Base-by-base conservation (phyloP, 1,284 basidiomycete species). In the Quambalaria eucalypti region DNA sequence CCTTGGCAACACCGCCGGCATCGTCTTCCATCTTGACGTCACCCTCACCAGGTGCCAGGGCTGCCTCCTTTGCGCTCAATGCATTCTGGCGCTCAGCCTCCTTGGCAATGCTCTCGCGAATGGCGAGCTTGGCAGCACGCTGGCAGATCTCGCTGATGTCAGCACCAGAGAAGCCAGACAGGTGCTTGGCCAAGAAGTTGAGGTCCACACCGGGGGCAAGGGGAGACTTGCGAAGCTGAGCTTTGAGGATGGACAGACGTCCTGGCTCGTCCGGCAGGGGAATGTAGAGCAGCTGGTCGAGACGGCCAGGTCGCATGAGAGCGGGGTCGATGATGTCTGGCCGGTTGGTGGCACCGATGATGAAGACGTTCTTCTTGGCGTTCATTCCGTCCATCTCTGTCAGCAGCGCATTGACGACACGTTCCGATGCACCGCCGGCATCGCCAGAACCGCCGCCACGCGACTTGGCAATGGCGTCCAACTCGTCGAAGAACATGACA, bases 301-400 rank as follows among this genome's bases (percentile, higher is more conserved):
- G 85, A 83, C 95, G 92, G 77, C 95, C 95, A 50, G 95, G 95
- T 81, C 93, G 92, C 56, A 98, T 84, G 44, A 98, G 84, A 16
- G 95, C 95, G 50, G 90, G 81, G 77, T 99, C 95, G 69, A 98
- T 96, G 78, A 96, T 91, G 77, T 99, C 93, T n/a, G 93, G 95
- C 76, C 93, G 82, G 82, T 98, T 97, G 64, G 93, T 98, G 46
- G 93, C 93, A 65, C 92, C 93, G 61, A 98, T 97, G 78, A 95
- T 91, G 81, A 95, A 95, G 25, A 96, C 92, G 59, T 97, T 97
- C 84, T 97, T 97, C 85, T 96, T 97, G 47, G 89, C 83, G 78
- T 95, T 74, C 88, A 99, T 95, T 70, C 93, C 93, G 78, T 99
- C 95, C 91, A 99, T 97, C 80, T 99, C 95, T 55, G 95, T 98